Conservation (phyloP, 441 rosid genomes). For the Populus hybrid region DNA sequence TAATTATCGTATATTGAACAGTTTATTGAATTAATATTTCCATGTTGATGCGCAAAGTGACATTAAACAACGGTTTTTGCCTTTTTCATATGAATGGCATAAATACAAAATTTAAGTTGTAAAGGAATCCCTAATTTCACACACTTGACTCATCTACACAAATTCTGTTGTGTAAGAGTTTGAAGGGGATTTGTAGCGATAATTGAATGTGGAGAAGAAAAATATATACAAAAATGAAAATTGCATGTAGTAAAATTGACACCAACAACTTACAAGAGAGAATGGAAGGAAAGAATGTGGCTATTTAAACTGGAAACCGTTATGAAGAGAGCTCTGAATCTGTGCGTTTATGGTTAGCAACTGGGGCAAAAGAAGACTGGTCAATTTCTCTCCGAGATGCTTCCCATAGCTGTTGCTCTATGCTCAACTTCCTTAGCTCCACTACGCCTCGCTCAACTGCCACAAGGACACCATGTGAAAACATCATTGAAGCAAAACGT, state of each 20-base stretch:
- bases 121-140: neutral
- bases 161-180: neutral
- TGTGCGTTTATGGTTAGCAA: constrained; percentile 33
- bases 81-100: neutral
- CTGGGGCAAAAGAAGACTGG: constrained; percentile 28
- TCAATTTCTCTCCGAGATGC: constrained; percentile 74
- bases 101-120: neutral
- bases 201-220: neutral
- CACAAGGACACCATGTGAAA: neutral
- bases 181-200: neutral
- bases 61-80: neutral
- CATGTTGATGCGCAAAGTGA: too few relatives aligned
- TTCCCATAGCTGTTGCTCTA: constrained; percentile 94
- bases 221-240: neutral
- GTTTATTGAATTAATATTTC: too few relatives aligned
- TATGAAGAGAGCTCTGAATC: constrained; percentile 34
- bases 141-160: neutral
- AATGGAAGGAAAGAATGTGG: neutral
- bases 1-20: too few relatives aligned
- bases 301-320: neutral
- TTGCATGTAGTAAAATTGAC: constrained; percentile 6
- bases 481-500: neutral
- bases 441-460: constrained; percentile 84
- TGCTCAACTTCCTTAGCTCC: constrained; percentile 87
- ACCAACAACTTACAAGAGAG: constrained; percentile 9